Conservation (phyloP, 352 stramenopile genomes). For the Globisporangium apiculatum region DNA sequence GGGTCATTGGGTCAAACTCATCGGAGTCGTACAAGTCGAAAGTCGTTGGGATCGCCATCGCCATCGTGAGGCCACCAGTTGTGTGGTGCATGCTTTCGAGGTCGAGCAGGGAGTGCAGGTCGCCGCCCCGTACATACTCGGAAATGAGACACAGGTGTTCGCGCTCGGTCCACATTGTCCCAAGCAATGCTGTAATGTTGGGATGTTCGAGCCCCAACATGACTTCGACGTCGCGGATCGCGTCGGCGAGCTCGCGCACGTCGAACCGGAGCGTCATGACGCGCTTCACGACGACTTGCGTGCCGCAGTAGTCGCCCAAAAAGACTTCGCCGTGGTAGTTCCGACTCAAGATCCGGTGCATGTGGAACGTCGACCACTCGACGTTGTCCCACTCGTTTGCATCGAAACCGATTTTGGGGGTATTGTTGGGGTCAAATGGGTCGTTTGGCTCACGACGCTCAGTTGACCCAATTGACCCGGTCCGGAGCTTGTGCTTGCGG, state of each 20-base stretch:
- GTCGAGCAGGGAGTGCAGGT: conserved; percentile 51
- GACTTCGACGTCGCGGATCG: conserved; percentile 68
- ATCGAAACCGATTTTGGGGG: not conserved
- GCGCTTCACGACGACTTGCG: conserved; percentile 59
- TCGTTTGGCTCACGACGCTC: too few species aligned
- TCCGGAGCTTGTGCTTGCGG: conserved; percentile 29
- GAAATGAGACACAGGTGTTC: conserved; percentile 64
- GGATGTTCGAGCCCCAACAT: conserved; percentile 48
- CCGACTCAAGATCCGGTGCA: conserved; percentile 22
- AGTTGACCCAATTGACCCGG: too few species aligned
- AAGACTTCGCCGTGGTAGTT: conserved; percentile 64
- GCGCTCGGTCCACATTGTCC: conserved; percentile 59
- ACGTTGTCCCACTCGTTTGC: conserved; percentile 11
- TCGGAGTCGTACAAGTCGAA: not conserved
- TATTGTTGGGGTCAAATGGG: too few species aligned
- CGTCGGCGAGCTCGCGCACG: conserved; percentile 47
- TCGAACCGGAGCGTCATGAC: conserved; percentile 60
- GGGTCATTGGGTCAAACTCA: not conserved
- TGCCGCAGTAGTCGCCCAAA: conserved; percentile 43
- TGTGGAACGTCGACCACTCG: conserved; percentile 35
- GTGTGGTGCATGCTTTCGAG: conserved; percentile 30
- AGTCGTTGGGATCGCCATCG: too few species aligned
- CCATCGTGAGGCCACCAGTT: conserved; percentile 1
- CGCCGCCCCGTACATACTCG: conserved; percentile 54
- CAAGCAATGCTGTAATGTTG: conserved; percentile 60